Conservation (phyloP, 2,329 filamentous ascomycete species). For the Zalaria obscura region DNA sequence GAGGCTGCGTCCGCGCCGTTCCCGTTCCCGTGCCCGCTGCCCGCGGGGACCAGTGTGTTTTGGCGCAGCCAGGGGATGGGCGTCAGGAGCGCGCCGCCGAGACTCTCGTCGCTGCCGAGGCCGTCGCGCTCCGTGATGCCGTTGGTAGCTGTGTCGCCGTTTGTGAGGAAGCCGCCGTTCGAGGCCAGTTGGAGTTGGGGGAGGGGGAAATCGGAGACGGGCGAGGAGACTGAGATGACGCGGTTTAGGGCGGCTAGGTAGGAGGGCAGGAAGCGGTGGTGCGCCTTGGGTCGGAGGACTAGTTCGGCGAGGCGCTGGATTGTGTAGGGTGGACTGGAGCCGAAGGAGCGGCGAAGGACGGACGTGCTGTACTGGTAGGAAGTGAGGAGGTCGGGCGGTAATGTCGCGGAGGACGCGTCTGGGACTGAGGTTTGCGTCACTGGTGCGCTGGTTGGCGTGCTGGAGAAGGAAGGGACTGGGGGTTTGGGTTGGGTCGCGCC, state of each 20-base stretch:
- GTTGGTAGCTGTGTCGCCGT: conserved; percentile 42
- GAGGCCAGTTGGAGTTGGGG: conserved; percentile 37
- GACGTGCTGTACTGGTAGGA: conserved; percentile 26
- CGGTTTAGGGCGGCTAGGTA: conserved; percentile 87
- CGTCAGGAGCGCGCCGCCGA: conserved; percentile 82
- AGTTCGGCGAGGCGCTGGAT: conserved; percentile 86
- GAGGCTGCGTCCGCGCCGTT: conserved; percentile 5
- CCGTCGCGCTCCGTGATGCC: conserved; percentile 38
- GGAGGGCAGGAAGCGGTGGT: conserved; percentile 69
- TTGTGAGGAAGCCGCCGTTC: conserved; percentile 33
- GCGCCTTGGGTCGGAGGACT: conserved; percentile 56
- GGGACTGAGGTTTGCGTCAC: conserved; percentile 27
- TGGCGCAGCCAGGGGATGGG: conserved; percentile 74
- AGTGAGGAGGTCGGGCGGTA: conserved; percentile 50
- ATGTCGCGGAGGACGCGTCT: conserved; percentile 24
- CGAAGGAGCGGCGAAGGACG: conserved; percentile 42
- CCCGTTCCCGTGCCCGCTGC: background rate
- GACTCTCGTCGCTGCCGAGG: conserved; percentile 71
- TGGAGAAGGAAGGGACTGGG: conserved; percentile 28
- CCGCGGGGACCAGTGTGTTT: conserved; percentile 6
- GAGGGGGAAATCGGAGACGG: conserved; percentile 67
- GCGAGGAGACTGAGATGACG: conserved; percentile 78
- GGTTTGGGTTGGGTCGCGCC: conserved; percentile 21
- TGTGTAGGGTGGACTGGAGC: conserved; percentile 70
- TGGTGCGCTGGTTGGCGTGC: conserved; percentile 6